These are phyloP conservation scores for Fusarium irregulare DNA, from an alignment of 2,329 filamentous ascomycete species.

Conservation along the genomic window DNA sequence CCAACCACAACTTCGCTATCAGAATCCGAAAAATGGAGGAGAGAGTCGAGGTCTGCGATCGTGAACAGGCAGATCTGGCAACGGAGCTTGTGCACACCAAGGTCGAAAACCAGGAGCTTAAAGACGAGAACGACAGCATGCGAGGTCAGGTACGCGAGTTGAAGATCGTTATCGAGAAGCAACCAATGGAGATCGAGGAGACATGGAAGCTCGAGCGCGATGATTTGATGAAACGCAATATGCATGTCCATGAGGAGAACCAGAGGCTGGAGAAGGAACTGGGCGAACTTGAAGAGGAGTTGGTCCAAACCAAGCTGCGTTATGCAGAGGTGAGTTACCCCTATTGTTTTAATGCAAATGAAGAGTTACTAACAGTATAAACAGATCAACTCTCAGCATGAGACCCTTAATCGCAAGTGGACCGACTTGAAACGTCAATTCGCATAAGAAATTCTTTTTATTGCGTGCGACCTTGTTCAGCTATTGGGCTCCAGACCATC, in stretches of 20 bases:
- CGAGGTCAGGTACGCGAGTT: slow-evolving; percentile 87
- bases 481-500: slow-evolving; percentile 13
- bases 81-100: slow-evolving; percentile 93
- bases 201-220: slow-evolving; percentile 88
- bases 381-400: slow-evolving; percentile 77
- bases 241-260: slow-evolving; percentile 95
- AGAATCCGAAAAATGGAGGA: slow-evolving; percentile 89
- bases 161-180: slow-evolving; percentile 85
- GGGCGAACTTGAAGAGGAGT: slow-evolving; percentile 88
- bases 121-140: slow-evolving; percentile 89
- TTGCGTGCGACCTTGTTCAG: slow-evolving; percentile 19
- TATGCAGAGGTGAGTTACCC: slow-evolving; percentile 85
- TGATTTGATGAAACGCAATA: slow-evolving; percentile 89
- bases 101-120: slow-evolving; percentile 90
- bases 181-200: slow-evolving; percentile 88
- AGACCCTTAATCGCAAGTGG: slow-evolving; percentile 81
- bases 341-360: background rate
- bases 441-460: slow-evolving; percentile 47
- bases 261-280: slow-evolving; percentile 87
- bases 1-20: slow-evolving; percentile 74
- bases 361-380: slow-evolving; percentile 27
- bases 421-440: slow-evolving; percentile 75
- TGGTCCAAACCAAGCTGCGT: slow-evolving; percentile 94
- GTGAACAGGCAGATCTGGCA: slow-evolving; percentile 89
- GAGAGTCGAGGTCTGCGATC: slow-evolving; percentile 86